phyloP scores from a whole-genome alignment of 2,329 filamentous ascomycete species.

The Botrytis fabae region DNA sequence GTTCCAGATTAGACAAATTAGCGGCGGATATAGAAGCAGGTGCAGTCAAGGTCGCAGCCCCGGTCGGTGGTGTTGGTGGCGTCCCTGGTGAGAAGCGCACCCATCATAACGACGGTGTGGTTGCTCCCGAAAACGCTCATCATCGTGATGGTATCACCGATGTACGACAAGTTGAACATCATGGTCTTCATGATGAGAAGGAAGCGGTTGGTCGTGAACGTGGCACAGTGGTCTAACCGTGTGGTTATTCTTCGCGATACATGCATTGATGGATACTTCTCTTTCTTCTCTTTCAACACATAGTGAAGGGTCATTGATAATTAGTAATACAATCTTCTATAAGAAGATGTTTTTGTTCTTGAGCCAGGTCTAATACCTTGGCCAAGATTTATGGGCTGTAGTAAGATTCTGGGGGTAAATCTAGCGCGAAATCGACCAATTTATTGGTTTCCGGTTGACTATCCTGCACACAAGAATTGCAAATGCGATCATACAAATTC shows the following conservation, averaged over 20 bases:
- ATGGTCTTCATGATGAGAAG: conserved; percentile 14
- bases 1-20: conserved; percentile 49
- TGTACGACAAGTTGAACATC: background rate
- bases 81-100: background rate
- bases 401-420: background rate
- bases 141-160: background rate
- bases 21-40: conserved; percentile 50
- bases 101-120: background rate
- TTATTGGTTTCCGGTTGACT: background rate
- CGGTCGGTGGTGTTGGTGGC: conserved; percentile 19
- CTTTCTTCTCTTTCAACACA: background rate
- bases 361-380: background rate
- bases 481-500: background rate
- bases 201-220: background rate
- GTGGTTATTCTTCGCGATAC: conserved; percentile 1
- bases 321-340: conserved; percentile 1
- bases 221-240: background rate
- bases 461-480: background rate
- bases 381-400: background rate
- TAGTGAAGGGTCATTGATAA: background rate
- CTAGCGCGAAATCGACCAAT: conserved; percentile 7
- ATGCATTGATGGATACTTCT: background rate
- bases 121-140: background rate
- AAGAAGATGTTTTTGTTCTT: conserved; percentile 4
- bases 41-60: conserved; percentile 34